Conservation (phyloP, 2,329 filamentous ascomycete species). For the Neonectria magnoliae region DNA sequence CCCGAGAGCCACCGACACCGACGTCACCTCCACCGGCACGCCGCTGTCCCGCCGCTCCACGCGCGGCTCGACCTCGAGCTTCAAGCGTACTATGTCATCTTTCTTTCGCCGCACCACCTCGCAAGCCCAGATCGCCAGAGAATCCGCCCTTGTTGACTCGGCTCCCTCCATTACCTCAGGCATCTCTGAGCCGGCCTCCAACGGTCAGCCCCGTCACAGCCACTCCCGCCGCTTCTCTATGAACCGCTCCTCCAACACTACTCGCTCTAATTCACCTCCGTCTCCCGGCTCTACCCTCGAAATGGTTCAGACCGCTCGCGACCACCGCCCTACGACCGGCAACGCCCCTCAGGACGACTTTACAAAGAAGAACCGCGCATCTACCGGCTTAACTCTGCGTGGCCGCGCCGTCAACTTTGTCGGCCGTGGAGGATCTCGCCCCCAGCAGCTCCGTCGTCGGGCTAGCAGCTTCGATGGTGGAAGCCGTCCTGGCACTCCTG, state of each 20-base stretch:
- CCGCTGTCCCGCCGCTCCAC: constrained; percentile 53
- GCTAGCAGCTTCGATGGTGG: constrained; percentile 61
- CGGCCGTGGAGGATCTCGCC: constrained; percentile 39
- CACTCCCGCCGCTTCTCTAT: constrained; percentile 57
- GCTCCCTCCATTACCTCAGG: constrained; percentile 40
- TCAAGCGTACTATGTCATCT: constrained; percentile 61
- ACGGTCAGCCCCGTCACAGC: constrained; percentile 41
- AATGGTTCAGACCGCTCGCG: constrained; percentile 48
- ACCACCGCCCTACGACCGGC: constrained; percentile 36
- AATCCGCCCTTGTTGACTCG: constrained; percentile 38
- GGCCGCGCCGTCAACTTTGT: constrained; percentile 61
- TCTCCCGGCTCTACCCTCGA: constrained; percentile 60
- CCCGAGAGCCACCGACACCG: constrained; percentile 38
- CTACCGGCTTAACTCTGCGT: constrained; percentile 61
- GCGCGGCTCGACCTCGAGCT: constrained; percentile 55
- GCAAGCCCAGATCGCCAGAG: constrained; percentile 40
- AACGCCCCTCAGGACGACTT: constrained; percentile 58
- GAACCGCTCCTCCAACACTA: constrained; percentile 57
- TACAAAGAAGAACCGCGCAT: constrained; percentile 60
- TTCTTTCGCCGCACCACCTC: constrained; percentile 59
- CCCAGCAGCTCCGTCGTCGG: constrained; percentile 45
- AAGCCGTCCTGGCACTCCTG: constrained; percentile 42
- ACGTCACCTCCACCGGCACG: constrained; percentile 35
- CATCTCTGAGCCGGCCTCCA: constrained; percentile 41
- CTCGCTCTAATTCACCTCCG: constrained; percentile 60